Evolutionary conservation across 192 early-diverging fungal species (phyloP).

Genomic region (Mortierella claussenii): DNA sequence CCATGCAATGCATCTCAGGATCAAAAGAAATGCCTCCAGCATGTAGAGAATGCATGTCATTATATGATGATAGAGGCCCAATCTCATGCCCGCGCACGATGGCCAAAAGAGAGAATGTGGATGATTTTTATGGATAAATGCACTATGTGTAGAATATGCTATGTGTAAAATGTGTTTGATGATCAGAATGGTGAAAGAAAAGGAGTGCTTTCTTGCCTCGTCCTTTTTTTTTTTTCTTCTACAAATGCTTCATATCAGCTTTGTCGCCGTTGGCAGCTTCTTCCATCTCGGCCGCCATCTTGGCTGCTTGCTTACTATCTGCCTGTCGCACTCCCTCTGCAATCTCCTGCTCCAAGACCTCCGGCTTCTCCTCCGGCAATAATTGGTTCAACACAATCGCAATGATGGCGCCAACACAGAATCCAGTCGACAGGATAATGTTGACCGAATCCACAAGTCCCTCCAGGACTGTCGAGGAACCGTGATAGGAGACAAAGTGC

Average conservation of each 20-base stretch:
- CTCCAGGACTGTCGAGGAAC: conserved; percentile 28
- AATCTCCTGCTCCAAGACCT: conserved; percentile 16
- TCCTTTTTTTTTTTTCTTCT: conserved; percentile 1
- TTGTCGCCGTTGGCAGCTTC: conserved; percentile 40
- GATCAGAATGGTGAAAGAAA: not conserved
- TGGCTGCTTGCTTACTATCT: conserved; percentile 41
- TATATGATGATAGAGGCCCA: too few relatives aligned
- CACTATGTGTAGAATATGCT: too few relatives aligned
- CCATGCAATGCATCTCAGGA: too few relatives aligned
- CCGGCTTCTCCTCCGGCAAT: conserved; percentile 50
- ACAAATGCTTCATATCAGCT: conserved; percentile 37
- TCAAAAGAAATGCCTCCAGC: too few relatives aligned
- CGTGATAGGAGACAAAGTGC: conserved; percentile 33
- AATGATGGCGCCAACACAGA: conserved; percentile 55
- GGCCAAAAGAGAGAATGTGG: too few relatives aligned
- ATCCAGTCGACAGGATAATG: conserved; percentile 56
- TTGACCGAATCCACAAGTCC: conserved; percentile 56
- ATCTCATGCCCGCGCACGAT: too few relatives aligned
- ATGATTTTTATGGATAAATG: too few relatives aligned
- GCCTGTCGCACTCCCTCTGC: conserved; percentile 19
- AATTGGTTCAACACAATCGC: conserved; percentile 55
- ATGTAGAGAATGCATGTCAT: too few relatives aligned
- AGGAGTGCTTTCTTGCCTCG: not conserved
- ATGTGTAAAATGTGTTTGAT: not conserved
- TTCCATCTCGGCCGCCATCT: conserved; percentile 48